Evolutionary conservation across 805 yeast species (phyloP).

Genomic region (Starmerella sp.): DNA sequence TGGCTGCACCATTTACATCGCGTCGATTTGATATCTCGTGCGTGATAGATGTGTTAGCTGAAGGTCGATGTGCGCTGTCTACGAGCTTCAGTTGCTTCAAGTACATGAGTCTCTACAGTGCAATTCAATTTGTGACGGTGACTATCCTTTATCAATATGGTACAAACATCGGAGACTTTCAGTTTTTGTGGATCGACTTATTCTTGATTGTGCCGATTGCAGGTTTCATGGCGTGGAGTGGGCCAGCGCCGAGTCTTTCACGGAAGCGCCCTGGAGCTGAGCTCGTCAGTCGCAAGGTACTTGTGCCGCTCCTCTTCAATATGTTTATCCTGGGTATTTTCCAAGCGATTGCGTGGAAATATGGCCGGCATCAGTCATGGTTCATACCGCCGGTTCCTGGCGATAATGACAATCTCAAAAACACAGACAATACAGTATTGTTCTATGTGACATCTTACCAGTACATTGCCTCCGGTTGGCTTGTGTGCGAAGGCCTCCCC

Average conservation of each 20-base stretch:
- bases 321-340: conserved; percentile 51
- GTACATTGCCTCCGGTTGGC: conserved; percentile 70
- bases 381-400: conserved; percentile 72
- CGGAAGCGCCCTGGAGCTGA: conserved; percentile 87
- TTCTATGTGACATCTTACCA: conserved; percentile 78
- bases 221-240: conserved; percentile 93
- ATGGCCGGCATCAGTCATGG: conserved; percentile 45
- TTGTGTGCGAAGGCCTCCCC: conserved; percentile 89
- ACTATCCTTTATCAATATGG: conserved; percentile 78
- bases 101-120: conserved; percentile 94
- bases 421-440: conserved; percentile 80
- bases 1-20: conserved; percentile 97
- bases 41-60: conserved; percentile 79
- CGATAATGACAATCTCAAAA: conserved; percentile 65
- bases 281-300: conserved; percentile 75
- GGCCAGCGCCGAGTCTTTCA: conserved; percentile 51
- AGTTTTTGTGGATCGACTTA: conserved; percentile 86
- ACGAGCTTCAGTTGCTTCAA: conserved; percentile 95
- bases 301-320: conserved; percentile 71
- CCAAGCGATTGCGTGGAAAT: conserved; percentile 64
- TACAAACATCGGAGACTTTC: conserved; percentile 91
- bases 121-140: conserved; percentile 87
- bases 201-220: conserved; percentile 88
- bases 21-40: conserved; percentile 83
- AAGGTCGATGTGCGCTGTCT: conserved; percentile 89